phyloP scores from a whole-genome alignment of 2,329 filamentous ascomycete genomes.

The Sporothrix globosa region DNA sequence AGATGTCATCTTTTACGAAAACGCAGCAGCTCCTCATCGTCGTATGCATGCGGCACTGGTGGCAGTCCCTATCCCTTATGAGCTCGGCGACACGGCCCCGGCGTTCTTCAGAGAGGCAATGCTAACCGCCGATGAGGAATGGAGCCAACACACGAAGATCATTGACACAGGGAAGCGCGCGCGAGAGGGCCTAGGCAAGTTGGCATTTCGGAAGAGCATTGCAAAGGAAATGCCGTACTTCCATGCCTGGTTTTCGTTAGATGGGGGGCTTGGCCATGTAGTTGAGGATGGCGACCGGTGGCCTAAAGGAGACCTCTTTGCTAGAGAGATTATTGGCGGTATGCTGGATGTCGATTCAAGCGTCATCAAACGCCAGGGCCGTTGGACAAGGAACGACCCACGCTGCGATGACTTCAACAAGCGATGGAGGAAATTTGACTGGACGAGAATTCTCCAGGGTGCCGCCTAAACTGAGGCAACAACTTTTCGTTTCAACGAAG shows the following conservation, averaged over 20 bases:
- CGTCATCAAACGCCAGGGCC: conserved; percentile 85
- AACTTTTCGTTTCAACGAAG: neutral
- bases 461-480: conserved; percentile 23
- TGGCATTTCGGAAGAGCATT: conserved; percentile 78
- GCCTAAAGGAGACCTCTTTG: conserved; percentile 91
- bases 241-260: conserved; percentile 91
- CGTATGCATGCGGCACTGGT: conserved; percentile 84
- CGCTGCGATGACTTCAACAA: conserved; percentile 79
- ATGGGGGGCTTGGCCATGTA: conserved; percentile 89
- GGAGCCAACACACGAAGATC: conserved; percentile 92
- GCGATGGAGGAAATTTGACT: conserved; percentile 92
- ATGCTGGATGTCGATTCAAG: conserved; percentile 85
- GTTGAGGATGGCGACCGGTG: conserved; percentile 84
- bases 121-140: conserved; percentile 83
- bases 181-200: conserved; percentile 70
- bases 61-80: conserved; percentile 85
- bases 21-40: conserved; percentile 78
- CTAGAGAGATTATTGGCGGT: conserved; percentile 85
- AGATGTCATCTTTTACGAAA: conserved; percentile 96
- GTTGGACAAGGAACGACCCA: conserved; percentile 73
- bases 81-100: conserved; percentile 85
- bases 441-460: conserved; percentile 64
- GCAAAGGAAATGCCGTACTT: conserved; percentile 99
- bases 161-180: conserved; percentile 79
- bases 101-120: conserved; percentile 97